Conservation (phyloP, 2,329 filamentous ascomycete species). For the Talaromyces funiculosus region DNA sequence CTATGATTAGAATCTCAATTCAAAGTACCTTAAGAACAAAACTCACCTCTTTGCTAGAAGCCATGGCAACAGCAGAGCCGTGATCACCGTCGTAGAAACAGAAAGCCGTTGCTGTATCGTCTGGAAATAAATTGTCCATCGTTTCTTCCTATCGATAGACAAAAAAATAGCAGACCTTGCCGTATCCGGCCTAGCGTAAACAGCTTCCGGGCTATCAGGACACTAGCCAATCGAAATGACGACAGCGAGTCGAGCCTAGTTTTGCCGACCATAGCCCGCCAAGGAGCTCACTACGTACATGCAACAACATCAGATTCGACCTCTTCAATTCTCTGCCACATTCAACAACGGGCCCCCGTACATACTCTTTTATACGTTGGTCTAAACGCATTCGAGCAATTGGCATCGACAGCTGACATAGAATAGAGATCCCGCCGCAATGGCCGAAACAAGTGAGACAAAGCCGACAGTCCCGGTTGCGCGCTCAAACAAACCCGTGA, state of each 20-base stretch:
- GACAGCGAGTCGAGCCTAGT: conserved; percentile 20
- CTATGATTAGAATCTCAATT: neutral
- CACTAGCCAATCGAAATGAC: conserved; percentile 3
- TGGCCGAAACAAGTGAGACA: conserved; percentile 53
- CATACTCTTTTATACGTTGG: neutral
- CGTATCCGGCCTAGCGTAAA: neutral
- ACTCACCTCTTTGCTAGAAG: conserved; percentile 8
- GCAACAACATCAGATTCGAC: neutral
- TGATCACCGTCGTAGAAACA: neutral
- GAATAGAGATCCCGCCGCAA: conserved; percentile 29
- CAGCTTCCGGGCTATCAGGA: neutral
- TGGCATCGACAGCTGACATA: neutral
- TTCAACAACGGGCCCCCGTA: neutral
- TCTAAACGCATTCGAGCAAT: neutral
- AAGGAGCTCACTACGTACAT: conserved; percentile 4
- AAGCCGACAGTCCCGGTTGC: conserved; percentile 60
- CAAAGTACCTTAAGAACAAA: neutral
- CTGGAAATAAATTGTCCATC: neutral
- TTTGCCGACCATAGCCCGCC: conserved; percentile 30
- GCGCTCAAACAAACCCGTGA: conserved; percentile 72
- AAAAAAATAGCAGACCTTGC: conserved; percentile 7
- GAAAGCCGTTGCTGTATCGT: neutral
- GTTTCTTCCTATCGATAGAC: conserved; percentile 5
- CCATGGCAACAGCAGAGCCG: conserved; percentile 4
- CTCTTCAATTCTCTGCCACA: neutral